Evolutionary conservation across 2,329 filamentous ascomycete species (phyloP), one percentile per base, ranked within the genome.

Genomic region (Paecilomyces niveus): DNA sequence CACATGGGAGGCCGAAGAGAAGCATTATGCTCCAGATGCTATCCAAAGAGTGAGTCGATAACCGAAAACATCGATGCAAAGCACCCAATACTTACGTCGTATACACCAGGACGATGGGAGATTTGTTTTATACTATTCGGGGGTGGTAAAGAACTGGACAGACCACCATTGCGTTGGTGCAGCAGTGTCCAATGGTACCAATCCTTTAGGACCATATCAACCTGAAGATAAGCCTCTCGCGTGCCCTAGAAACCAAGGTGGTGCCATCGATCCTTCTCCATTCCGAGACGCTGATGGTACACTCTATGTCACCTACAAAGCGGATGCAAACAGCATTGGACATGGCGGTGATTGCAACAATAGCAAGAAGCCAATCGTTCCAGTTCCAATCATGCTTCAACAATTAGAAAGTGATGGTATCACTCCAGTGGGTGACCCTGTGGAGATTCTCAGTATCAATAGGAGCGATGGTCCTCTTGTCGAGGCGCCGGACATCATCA

Each of bases 1-100:
- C 1, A 61, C 71, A 5, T 87, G 85, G 84, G 80, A 80, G 26
- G 77, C 71, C 7, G 77, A 77, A 5, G 65, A 68, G 11, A 79
- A 83, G 58, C 81, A 80, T 18, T 87, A 84, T 84, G 85, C 85
- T 0, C 85, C 84, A 9, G 84, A 86, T 67, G 80, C 86, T 6
- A 76, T 79, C 8, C 74, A 73, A 56, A 70, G 84, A 26, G 72
- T 74, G 64, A 62, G 69, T 63, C 18, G 24, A 55, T 15, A 15
- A n/a, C 18, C 10, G 26, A 52, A 10, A 49, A 13, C 9, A 31
- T 33, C 8, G 10, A 32, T 24, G 53, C 18, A 26, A 35, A 18
- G 21, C 29, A 31, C 29, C 2, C 8, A 15, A 22, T 54, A 18
- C 26, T 35, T 24, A 55, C 22, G 22, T 18, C 22, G 11, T 22